Evolutionary conservation across 495 filamentous ascomycete species (phyloP).

Genomic region (Penicillium parvum): DNA sequence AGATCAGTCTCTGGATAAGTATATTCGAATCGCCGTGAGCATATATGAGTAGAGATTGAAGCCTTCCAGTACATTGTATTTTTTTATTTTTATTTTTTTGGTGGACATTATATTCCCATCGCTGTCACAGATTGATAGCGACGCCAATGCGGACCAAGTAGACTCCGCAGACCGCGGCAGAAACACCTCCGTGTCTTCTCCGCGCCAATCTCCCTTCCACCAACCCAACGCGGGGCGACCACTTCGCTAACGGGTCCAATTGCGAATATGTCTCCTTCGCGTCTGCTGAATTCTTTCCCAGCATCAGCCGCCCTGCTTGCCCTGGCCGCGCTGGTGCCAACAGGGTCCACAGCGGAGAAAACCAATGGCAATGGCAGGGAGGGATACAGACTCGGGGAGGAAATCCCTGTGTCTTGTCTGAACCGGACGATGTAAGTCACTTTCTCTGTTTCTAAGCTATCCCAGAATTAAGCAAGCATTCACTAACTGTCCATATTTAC

Average conservation of each 20-base stretch:
- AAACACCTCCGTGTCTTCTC: slow-evolving; percentile 16
- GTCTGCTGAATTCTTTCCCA: slow-evolving; percentile 8
- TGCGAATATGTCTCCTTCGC: slow-evolving; percentile 10
- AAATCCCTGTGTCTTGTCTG: slow-evolving; percentile 62
- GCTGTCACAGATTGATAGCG: background rate
- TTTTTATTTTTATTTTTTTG: too few species aligned
- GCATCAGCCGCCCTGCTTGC: slow-evolving; percentile 11
- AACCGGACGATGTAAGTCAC: slow-evolving; percentile 61
- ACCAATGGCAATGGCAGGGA: slow-evolving; percentile 41
- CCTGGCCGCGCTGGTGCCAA: slow-evolving; percentile 21
- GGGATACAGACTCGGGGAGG: slow-evolving; percentile 45
- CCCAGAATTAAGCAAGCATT: slow-evolving; percentile 3
- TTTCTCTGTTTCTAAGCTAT: background rate
- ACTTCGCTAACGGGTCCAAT: background rate
- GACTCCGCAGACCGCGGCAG: slow-evolving; percentile 7
- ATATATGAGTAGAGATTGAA: too few species aligned
- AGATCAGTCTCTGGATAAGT: too few species aligned
- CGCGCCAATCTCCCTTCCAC: slow-evolving; percentile 7
- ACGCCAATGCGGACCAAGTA: too few species aligned
- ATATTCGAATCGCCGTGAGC: too few species aligned
- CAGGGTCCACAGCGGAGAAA: slow-evolving; percentile 27
- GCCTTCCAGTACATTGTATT: too few species aligned
- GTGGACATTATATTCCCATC: too few species aligned
- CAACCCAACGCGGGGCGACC: slow-evolving; percentile 14
- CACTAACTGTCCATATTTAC: slow-evolving; percentile 7